Conservation (phyloP, 192 early-diverging fungal genomes). For the Geranomyces michiganensis region DNA sequence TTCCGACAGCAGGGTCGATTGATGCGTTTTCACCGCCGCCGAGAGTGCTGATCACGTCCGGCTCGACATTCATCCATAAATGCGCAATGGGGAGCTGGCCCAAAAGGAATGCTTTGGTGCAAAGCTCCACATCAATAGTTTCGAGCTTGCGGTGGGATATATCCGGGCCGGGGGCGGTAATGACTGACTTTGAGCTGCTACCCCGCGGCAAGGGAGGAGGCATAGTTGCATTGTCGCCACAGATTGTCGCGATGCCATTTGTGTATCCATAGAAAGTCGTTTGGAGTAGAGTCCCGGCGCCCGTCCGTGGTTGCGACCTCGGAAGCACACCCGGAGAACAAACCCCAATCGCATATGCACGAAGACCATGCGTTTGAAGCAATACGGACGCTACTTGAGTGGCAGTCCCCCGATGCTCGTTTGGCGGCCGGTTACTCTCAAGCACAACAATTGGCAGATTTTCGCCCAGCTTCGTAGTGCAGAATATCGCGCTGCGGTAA, state of each 20-base stretch:
- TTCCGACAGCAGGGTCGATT: not conserved
- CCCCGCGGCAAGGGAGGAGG: not conserved
- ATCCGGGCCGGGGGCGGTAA: not conserved
- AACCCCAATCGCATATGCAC: slow-evolving; percentile 63
- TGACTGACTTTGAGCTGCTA: not conserved
- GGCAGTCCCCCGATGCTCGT: slow-evolving; percentile 56
- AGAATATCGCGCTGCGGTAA: slow-evolving; percentile 58
- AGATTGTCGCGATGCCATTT: slow-evolving; percentile 22
- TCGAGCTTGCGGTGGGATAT: slow-evolving; percentile 17
- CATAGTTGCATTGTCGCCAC: not conserved
- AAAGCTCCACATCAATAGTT: slow-evolving; percentile 28
- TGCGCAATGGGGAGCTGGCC: slow-evolving; percentile 18
- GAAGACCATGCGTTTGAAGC: slow-evolving; percentile 62
- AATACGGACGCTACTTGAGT: slow-evolving; percentile 61
- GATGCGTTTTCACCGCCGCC: not conserved
- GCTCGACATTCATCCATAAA: slow-evolving; percentile 25
- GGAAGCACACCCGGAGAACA: slow-evolving; percentile 66
- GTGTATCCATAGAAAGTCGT: slow-evolving; percentile 37
- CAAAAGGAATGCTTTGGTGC: slow-evolving; percentile 16
- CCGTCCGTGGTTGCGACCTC: slow-evolving; percentile 38
- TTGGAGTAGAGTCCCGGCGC: slow-evolving; percentile 27
- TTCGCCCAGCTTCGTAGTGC: slow-evolving; percentile 69
- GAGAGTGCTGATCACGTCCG: slow-evolving; percentile 10
- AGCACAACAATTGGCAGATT: slow-evolving; percentile 73
- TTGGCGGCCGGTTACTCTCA: slow-evolving; percentile 61